A percentile compares a stretch with the other conserved stretches of the same genome.
Conservation (phyloP, 2,329 filamentous ascomycete genomes). For the Scleromitrula shiraiana region DNA sequence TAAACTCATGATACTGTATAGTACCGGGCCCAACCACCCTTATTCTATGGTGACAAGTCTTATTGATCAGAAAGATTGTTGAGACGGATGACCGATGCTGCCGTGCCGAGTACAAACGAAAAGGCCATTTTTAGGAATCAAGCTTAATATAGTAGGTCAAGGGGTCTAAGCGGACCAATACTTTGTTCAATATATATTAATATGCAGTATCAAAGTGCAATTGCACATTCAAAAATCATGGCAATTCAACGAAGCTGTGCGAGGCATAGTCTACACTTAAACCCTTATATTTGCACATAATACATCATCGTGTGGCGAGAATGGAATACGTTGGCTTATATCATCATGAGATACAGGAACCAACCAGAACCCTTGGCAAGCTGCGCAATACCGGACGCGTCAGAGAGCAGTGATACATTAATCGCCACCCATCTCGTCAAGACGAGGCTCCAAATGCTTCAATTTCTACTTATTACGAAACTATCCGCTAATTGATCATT, state of each 20-base stretch:
- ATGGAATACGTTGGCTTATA: background rate
- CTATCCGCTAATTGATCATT: background rate
- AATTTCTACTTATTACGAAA: background rate
- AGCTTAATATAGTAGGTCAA: background rate
- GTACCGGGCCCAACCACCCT: background rate
- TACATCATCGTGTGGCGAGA: background rate
- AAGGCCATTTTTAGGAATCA: background rate
- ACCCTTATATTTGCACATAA: background rate
- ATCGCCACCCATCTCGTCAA: slow-evolving; percentile 3
- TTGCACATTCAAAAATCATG: slow-evolving; percentile 1
- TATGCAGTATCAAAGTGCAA: slow-evolving; percentile 2
- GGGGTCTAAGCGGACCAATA: background rate
- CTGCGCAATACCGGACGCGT: slow-evolving; percentile 2
- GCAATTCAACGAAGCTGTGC: background rate
- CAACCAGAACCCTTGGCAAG: background rate
- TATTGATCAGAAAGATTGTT: background rate
- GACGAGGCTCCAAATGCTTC: background rate
- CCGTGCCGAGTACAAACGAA: too few species aligned
- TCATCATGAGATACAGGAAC: background rate
- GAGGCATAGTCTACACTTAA: too few species aligned
- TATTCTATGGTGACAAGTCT: background rate
- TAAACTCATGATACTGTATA: background rate
- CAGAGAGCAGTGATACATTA: background rate
- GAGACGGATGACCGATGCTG: background rate
- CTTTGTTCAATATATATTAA: background rate